Evolutionary conservation across 495 filamentous ascomycete genomes (phyloP).

Genomic region (Haplographium delicatum): DNA sequence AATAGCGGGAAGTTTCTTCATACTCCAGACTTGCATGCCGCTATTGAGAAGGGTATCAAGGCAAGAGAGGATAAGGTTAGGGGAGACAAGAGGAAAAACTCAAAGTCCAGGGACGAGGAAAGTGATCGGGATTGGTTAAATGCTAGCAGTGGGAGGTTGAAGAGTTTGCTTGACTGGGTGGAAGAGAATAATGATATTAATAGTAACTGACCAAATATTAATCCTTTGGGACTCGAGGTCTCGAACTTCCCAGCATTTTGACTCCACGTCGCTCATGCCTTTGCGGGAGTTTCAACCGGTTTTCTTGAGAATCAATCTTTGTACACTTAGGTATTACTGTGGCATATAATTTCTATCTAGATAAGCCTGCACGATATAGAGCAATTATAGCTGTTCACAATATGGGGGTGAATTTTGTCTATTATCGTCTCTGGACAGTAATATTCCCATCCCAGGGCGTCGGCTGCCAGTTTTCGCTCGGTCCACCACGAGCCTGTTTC

Average conservation of each 20-base stretch:
- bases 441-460: slow-evolving; percentile 58
- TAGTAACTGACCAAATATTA: no score
- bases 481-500: slow-evolving; percentile 46
- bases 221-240: no score
- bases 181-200: slow-evolving; percentile 16
- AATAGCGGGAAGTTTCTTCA: slow-evolving; percentile 37
- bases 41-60: slow-evolving; percentile 58
- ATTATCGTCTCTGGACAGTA: slow-evolving; percentile 10
- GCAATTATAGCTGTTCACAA: no score
- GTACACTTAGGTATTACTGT: no score
- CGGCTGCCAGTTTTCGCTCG: slow-evolving; percentile 75
- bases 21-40: slow-evolving; percentile 40
- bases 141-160: slow-evolving; percentile 24
- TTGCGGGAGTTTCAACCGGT: no score
- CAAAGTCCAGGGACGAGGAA: slow-evolving; percentile 25
- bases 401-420: no score
- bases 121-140: slow-evolving; percentile 18
- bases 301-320: no score
- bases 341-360: no score
- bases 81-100: slow-evolving; percentile 25
- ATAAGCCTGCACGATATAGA: no score
- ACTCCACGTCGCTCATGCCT: no score
- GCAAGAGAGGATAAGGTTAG: slow-evolving; percentile 41
- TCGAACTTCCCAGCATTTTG: no score
- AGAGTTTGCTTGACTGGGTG: slow-evolving; percentile 23